Evolutionary conservation across 345 rosid species (phyloP), one percentile per base, ranked within the genome.

Genomic region (Garcia nutans): DNA sequence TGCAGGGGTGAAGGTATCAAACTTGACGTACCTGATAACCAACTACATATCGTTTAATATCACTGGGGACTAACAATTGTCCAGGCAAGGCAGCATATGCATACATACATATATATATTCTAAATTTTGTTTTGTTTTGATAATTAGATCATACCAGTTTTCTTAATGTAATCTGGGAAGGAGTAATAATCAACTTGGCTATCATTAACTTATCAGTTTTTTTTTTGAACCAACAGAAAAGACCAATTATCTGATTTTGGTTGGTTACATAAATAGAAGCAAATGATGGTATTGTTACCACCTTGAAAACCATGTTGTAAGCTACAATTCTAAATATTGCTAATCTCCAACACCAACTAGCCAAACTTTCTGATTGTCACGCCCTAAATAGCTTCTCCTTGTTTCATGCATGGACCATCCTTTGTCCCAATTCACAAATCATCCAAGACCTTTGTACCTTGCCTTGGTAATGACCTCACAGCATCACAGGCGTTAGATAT

Each of bases 1-100:
- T 37, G 97, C 97, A 65, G 98, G 97, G 62, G 98, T 93, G 88
- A 96, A 96, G 42, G 93, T 90, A 82, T 96, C 99, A 81, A 96
- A 93, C 91, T 93, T 93, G 65, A 89, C 74, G 66, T 87, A 93
- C 99, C 98, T 91, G 90, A 77, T 84, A 74, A 75, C 70, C 72
- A 64, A 42, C 55, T 54, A 82, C 73, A 61, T 44, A 63, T 56
- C 59, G 74, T 59, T 76, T 70, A 79, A 50, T 69, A 68, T 77
- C 54, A 83, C 37, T 77, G 54, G 28, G 74, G 33, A 76, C 72
- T 49, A 77, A 62, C 15, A 45, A 11, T 61, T 44, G 42, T 56
- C 33, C 31, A n/a, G 65, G 64, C 8, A 76, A 73, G 20, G n/a
- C 62, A 77, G 44, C 56, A 17, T 52, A 41, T 52, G 42, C n/a